Conservation (phyloP, 2,329 filamentous ascomycete species). For the Trichoderma sp. region DNA sequence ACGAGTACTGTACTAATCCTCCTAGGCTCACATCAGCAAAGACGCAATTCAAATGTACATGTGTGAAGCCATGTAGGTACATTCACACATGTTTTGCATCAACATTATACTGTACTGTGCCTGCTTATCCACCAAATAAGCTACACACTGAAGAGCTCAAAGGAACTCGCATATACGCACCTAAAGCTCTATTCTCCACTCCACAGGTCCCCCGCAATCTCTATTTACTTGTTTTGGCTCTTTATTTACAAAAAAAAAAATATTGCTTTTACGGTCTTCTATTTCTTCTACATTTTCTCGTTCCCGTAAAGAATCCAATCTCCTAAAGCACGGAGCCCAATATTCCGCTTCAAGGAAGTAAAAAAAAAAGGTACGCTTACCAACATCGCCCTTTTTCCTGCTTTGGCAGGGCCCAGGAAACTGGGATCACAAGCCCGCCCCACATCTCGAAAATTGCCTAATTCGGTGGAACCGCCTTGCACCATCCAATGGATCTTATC, state of each 20-base stretch:
- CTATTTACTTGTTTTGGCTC: background rate
- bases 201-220: background rate
- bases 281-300: no score
- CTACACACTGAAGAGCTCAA: background rate
- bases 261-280: background rate
- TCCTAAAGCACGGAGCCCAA: no score
- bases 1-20: background rate
- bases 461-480: slow-evolving; percentile 24
- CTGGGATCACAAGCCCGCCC: slow-evolving; percentile 19
- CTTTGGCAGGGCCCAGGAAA: background rate
- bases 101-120: background rate
- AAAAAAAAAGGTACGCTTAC: no score
- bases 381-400: background rate
- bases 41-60: background rate
- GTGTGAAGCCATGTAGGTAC: background rate
- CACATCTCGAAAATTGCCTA: slow-evolving; percentile 28
- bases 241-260: no score
- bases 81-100: background rate
- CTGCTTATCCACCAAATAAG: background rate
- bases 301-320: background rate
- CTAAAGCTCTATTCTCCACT: background rate
- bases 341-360: background rate
- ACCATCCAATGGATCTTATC: slow-evolving; percentile 24
- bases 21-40: background rate
- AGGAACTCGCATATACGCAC: background rate